Evolutionary conservation across 2,329 filamentous ascomycete genomes (phyloP), one percentile per base, ranked within the genome.

Genomic region (Cladophialophora psammophila): DNA sequence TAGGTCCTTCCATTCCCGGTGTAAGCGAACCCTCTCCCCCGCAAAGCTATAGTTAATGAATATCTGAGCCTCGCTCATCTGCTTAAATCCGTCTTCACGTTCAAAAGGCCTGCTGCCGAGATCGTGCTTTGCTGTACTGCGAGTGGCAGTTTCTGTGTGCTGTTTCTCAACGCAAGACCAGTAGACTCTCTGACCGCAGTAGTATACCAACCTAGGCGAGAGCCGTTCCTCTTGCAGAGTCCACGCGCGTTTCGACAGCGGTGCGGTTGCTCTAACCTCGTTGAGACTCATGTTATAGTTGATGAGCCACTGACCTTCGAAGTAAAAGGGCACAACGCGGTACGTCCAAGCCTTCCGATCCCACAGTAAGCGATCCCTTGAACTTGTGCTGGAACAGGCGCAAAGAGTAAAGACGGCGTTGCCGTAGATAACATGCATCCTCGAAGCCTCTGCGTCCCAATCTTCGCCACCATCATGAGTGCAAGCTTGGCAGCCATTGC

Each of bases 181-280:
- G 58, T 60, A 60, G 58, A 60, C 45, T 31, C 58, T 60, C 42
- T 60, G 58, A 31, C 58, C 31, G n/a, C 58, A 60, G 58, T 50
- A 36, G 42, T 60, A 60, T 6, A 60, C 15, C 1, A 60, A n/a
- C 8, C 58, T 18, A 15, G 58, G 58, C 13, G 58, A 60, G 6
- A 60, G 58, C 20, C 58, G 58, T 26, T 60, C 58, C 42, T 60
- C 58, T 52, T 60, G 58, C 8, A 60, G n/a, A 50, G 48, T 45
- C 58, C 58, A 60, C 38, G 40, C 58, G 2, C 58, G 58, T 20
- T 32, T 8, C 8, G 58, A 60, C 26, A 60, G 42, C 6, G 58
- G 58, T 38, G 58, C 58, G 12, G 40, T 42, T 15, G 42, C 40
- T n/a, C 58, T 60, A 15, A 60, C 58, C 36, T 60, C 42, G 45